Evolutionary conservation across 177 flowering plant genomes (phyloP), one percentile per base, ranked within the genome.

Genomic region (Vitis hybrid): DNA sequence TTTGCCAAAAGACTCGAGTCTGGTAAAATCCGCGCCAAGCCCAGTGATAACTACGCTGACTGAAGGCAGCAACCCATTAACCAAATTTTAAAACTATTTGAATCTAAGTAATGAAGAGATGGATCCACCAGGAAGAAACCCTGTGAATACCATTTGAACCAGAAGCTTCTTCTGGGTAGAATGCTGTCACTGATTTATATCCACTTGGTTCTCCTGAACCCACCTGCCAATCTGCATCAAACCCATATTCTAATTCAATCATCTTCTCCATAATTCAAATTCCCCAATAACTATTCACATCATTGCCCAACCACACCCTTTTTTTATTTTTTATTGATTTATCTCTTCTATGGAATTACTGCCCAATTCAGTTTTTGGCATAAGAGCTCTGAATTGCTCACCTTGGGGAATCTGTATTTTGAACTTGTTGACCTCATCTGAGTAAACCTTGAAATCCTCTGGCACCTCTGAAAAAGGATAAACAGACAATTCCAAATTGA

Each of bases 1-100:
- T 68, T 88, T 89, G 74, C 99, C 98, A 71, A 95, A 93, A 13
- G 99, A 95, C 75, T 93, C 99, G 81, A 95, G 70, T 77, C 83
- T 88, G 27, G 99, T 95, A 73, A 81, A 95, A 84, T 93, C 98
- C 21, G 99, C 82, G 66, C 99, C 97, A 70, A 95, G 83, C 58
- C 93, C 90, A 24, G 98, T 90, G 80, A 95, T 93, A n/a, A 75
- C 85, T 48, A 95, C 81, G 65, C 90, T 95, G 60, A 95, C 99
- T 95, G 30, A 80, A 75, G 74, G 73, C 65, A 74, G 72, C 67
- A 79, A 70, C 18, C 74, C 32, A 70, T 18, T 58, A 18, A 66
- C 55, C 46, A 70, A 56, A 52, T 65, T 58, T 60, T 64, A 67
- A 71, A 60, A 55, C 14, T 18, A 67, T 5, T 32, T 40, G 5